A percentile compares a stretch with the other conserved stretches of the same genome.
phyloP scores from a whole-genome alignment of 2,329 filamentous ascomycete genomes.

The Annulohypoxylon truncatum region DNA sequence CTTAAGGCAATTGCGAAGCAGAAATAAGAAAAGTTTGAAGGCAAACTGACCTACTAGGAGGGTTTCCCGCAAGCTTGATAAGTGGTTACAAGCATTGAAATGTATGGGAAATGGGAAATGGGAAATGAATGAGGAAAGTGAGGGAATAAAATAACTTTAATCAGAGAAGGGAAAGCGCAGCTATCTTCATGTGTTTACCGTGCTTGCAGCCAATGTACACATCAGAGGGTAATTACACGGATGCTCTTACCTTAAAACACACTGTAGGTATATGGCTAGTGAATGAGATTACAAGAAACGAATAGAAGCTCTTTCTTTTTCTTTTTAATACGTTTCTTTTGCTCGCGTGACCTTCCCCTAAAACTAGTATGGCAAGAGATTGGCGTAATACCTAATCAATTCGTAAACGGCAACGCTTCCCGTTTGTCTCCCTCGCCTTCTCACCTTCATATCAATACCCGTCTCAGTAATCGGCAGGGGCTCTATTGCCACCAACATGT shows the following conservation, averaged over 20 bases:
- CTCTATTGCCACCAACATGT: background rate
- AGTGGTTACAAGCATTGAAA: background rate
- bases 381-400: slow-evolving; percentile 24
- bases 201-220: background rate
- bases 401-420: background rate
- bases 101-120: background rate
- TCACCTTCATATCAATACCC: background rate
- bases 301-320: slow-evolving; percentile 12
- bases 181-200: slow-evolving; percentile 1
- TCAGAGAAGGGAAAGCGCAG: background rate
- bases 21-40: slow-evolving; percentile 6
- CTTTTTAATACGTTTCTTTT: slow-evolving; percentile 17
- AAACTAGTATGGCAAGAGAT: slow-evolving; percentile 32
- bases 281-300: background rate
- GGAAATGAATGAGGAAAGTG: slow-evolving; percentile 2
- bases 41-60: background rate
- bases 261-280: background rate
- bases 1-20: background rate
- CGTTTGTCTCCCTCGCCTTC: background rate
- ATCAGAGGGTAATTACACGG: background rate
- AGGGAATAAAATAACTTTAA: slow-evolving; percentile 27
- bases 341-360: slow-evolving; percentile 30
- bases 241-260: background rate
- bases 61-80: background rate
- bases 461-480: background rate